Conservation (phyloP, 768 basidiomycete genomes). For the Tylopilus felleus region DNA sequence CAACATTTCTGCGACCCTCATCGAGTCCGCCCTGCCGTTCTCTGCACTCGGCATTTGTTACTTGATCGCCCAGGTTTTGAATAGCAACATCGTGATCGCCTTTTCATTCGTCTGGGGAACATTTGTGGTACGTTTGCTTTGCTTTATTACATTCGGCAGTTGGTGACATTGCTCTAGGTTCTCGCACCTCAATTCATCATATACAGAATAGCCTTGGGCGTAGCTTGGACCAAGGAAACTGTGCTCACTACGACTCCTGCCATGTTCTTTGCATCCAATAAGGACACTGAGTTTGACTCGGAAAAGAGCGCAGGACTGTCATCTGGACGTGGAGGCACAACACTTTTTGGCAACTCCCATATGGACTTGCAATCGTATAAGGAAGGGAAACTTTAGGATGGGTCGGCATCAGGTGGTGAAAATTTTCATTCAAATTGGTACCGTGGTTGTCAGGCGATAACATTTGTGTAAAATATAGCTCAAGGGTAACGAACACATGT, state of each 20-base stretch:
- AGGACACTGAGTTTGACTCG: background rate
- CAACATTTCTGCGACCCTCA: background rate
- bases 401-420: background rate
- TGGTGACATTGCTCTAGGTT: background rate
- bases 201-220: background rate
- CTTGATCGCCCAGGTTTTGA: background rate
- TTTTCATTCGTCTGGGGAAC: background rate
- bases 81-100: background rate
- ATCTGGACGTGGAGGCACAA: background rate
- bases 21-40: background rate
- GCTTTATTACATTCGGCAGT: background rate
- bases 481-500: background rate
- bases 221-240: background rate
- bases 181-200: background rate
- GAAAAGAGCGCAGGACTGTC: background rate
- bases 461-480: background rate
- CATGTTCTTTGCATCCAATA: background rate
- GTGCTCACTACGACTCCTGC: background rate
- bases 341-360: background rate
- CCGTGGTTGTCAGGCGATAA: background rate
- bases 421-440: background rate
- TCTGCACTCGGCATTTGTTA: background rate
- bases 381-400: constrained; percentile 3
- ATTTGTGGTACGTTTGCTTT: background rate
- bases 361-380: background rate